Conservation (phyloP, 2,329 filamentous ascomycete genomes). For the Colletotrichum cereale region DNA sequence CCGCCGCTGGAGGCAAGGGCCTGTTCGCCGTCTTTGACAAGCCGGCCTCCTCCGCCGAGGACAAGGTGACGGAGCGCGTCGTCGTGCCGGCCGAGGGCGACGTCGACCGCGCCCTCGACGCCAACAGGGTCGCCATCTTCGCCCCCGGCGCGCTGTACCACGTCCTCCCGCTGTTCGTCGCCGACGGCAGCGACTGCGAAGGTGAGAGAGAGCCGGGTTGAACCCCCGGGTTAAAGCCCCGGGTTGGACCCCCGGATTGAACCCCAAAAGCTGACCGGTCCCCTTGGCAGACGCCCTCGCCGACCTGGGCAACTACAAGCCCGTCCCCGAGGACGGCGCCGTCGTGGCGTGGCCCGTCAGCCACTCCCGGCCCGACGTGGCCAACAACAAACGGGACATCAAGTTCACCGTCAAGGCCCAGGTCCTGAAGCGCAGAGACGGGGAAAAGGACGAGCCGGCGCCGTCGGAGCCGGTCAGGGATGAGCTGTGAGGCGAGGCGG, state of each 20-base stretch:
- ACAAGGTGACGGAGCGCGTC: constrained; percentile 54
- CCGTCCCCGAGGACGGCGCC: constrained; percentile 44
- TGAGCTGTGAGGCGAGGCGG: constrained; percentile 7
- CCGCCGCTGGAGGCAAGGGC: too few relatives aligned
- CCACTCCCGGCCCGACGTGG: constrained; percentile 46
- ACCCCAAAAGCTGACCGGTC: not conserved
- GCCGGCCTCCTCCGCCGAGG: constrained; percentile 52
- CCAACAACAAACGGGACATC: constrained; percentile 45
- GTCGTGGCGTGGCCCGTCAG: constrained; percentile 49
- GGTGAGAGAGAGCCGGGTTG: constrained; percentile 48
- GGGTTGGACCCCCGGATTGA: too few relatives aligned
- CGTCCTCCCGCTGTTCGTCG: constrained; percentile 57
- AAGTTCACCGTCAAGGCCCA: constrained; percentile 50
- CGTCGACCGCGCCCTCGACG: constrained; percentile 44
- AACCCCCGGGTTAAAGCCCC: too few relatives aligned
- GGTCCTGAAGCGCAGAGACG: constrained; percentile 42
- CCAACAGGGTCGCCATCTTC: constrained; percentile 55
- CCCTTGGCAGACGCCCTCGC: constrained; percentile 36
- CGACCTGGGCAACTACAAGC: constrained; percentile 48
- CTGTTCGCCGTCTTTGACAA: constrained; percentile 58
- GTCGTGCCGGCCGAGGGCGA: constrained; percentile 42
- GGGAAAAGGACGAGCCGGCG: constrained; percentile 5
- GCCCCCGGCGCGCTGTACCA: constrained; percentile 59
- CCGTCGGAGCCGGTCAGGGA: constrained; percentile 20
- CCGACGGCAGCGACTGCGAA: constrained; percentile 52